Evolutionary conservation across 2,329 filamentous ascomycete species (phyloP), one percentile per base, ranked within the genome.

Genomic region (Colletotrichum tofieldiae): DNA sequence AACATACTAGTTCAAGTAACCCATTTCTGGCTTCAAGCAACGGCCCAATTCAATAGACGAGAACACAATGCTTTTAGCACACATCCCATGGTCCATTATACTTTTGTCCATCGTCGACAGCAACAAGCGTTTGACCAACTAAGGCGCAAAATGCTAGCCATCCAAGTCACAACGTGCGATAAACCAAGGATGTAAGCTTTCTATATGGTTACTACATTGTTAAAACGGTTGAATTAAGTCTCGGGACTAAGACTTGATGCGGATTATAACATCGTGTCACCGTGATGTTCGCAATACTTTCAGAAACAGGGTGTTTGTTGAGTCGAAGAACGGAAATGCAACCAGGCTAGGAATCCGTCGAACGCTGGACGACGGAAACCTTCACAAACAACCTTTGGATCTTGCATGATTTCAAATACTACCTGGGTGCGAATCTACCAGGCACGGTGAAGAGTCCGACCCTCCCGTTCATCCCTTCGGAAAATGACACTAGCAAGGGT

Each of bases 241-340:
- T 26, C 23, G 23, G 23, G 23, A 26, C 23, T 26, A 26, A 26
- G 23, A 26, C 23, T 1, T 26, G 23, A 26, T n/a, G 43, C 20
- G 43, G 43, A n/a, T n/a, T 47, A n/a, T 47, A 37, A 5, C 35
- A 37, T 37, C 8, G 35, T 37, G 35, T 9, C 35, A 37, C 35
- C 8, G 11, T 2, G 35, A 37, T 2, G 35, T 8, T 9, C 35
- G 35, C 35, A 37, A 37, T 37, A 37, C 8, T 8, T 37, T 9
- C 35, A 37, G 35, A 37, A 32, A 32, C 29, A 32, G 3, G 6
- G 6, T 32, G 29, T 32, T 32, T 32, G 29, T 11, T 37, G 35
- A 43, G 16, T 91, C 0, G 89, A 89, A 79, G 91, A 88, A 60
- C 89, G 81, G 29, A 90, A 88, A 45, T 91, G 83, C 73, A 87